phyloP scores from a whole-genome alignment of 2,329 filamentous ascomycete species.

The Epicoccum sorghinum region DNA sequence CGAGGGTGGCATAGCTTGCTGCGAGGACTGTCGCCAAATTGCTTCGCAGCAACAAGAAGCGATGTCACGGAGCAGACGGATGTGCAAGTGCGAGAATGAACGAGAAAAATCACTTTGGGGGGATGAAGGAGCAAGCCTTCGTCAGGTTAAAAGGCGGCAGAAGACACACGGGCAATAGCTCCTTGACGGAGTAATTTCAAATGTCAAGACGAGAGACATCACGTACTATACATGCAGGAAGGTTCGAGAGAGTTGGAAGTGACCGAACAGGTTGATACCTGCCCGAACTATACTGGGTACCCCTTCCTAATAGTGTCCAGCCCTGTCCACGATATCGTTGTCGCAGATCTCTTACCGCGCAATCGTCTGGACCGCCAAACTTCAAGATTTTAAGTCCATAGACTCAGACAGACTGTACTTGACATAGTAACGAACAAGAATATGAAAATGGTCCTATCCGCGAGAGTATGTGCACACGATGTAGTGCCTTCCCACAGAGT shows the following conservation, averaged over 20 bases:
- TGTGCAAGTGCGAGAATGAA: slow-evolving; percentile 28
- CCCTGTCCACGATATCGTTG: slow-evolving; percentile 11
- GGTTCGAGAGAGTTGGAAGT: no score
- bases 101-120: slow-evolving; percentile 28
- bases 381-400: slow-evolving; percentile 10
- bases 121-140: slow-evolving; percentile 15
- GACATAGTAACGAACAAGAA: slow-evolving; percentile 14
- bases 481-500: slow-evolving; percentile 19
- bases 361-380: slow-evolving; percentile 5
- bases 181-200: neutral
- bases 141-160: neutral
- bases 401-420: slow-evolving; percentile 16
- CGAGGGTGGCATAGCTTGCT: slow-evolving; percentile 19
- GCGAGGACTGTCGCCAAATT: slow-evolving; percentile 21
- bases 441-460: slow-evolving; percentile 8
- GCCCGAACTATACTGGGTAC: neutral
- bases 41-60: neutral
- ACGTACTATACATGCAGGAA: no score
- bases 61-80: slow-evolving; percentile 8
- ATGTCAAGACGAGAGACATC: no score
- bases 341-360: slow-evolving; percentile 15
- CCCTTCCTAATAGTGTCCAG: slow-evolving; percentile 9
- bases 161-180: slow-evolving; percentile 2
- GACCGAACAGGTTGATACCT: neutral
- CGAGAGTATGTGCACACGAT: slow-evolving; percentile 14